A percentile compares a stretch with the other conserved stretches of the same genome.
Conservation (phyloP, 805 yeast species). For the Candida ortonii region DNA sequence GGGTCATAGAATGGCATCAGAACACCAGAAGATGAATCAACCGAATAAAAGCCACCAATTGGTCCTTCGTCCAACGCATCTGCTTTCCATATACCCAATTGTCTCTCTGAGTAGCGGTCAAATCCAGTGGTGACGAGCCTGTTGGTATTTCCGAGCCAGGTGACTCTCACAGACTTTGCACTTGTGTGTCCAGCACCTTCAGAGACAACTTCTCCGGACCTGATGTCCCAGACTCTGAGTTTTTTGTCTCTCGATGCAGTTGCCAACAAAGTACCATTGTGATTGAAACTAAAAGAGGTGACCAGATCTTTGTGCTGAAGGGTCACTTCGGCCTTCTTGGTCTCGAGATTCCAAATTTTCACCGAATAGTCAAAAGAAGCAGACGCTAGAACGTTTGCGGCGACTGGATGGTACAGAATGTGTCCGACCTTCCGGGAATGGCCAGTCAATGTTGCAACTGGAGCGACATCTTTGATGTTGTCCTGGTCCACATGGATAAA, state of each 20-base stretch:
- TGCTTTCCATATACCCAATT: slow-evolving; percentile 91
- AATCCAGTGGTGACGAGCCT: slow-evolving; percentile 93
- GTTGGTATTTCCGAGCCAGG: slow-evolving; percentile 86
- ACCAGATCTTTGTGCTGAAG: slow-evolving; percentile 86
- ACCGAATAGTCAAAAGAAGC: slow-evolving; percentile 88
- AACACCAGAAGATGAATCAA: slow-evolving; percentile 92
- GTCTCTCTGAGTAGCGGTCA: slow-evolving; percentile 89
- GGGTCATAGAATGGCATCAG: slow-evolving; percentile 89
- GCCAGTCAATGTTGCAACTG: slow-evolving; percentile 70
- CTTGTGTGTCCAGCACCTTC: slow-evolving; percentile 93
- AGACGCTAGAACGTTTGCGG: slow-evolving; percentile 81
- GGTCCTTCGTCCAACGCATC: slow-evolving; percentile 73
- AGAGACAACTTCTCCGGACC: slow-evolving; percentile 66
- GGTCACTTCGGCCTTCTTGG: slow-evolving; percentile 67
- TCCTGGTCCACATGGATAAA: slow-evolving; percentile 55
- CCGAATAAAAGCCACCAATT: slow-evolving; percentile 79
- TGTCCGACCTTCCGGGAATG: slow-evolving; percentile 94
- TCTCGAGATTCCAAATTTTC: slow-evolving; percentile 84
- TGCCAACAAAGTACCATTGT: slow-evolving; percentile 82
- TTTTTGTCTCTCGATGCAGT: slow-evolving; percentile 90
- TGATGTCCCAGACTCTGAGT: slow-evolving; percentile 87
- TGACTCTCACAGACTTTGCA: slow-evolving; percentile 84
- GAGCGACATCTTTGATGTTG: slow-evolving; percentile 63
- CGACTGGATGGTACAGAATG: slow-evolving; percentile 84
- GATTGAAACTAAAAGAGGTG: slow-evolving; percentile 88